Base-by-base conservation (phyloP, 495 filamentous ascomycete genomes). In the Neurospora sublineolata region DNA sequence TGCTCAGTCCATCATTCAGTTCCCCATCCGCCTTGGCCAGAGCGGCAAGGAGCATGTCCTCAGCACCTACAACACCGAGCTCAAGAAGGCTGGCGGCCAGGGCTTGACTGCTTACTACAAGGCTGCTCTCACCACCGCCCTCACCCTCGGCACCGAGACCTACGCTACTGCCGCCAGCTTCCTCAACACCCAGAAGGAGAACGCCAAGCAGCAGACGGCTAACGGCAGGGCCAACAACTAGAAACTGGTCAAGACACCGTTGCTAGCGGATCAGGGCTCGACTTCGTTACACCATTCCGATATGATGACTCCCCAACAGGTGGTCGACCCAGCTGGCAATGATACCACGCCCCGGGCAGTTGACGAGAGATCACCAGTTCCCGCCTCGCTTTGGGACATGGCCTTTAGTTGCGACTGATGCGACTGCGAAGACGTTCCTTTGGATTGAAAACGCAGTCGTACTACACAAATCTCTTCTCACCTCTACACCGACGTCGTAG, bases 11-110 rank as follows among this genome's bases (percentile, higher is more conserved):
- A 80, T 86, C n/a, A 87, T 89, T 39, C 86, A 84, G 73, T 87
- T 89, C 76, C 94, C 94, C 16, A 78, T 91, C 64, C 85, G 85
- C 36, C 80, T 93, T 68, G 88, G 86, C 12, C 83, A 81, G n/a
- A 86, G 92, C 73, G 88, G 89, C 75, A 93, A 90, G 82, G 85
- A 89, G 72, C 93, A 97, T 78, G 83, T 97, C 73, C 81, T 90
- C 75, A 84, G 86, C 68, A 87, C 90, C 70, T 97, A 92, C 79
- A 83, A 86, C 58, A 83, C 87, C 68, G 90, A 97, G 80, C 91
- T 90, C 79, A 90, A 90, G 82, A 94, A 92, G 82, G 89, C 88
- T 44, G 88, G 87, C 14, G 90, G 89, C 3, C 86, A 91, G 58
- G 90, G 91, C 44, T 70, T 91, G 52, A 80, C 92, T 36, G 88